Evolutionary conservation across 202 grass and related monocot genomes (phyloP).

Genomic region (Elaeis oleifera): DNA sequence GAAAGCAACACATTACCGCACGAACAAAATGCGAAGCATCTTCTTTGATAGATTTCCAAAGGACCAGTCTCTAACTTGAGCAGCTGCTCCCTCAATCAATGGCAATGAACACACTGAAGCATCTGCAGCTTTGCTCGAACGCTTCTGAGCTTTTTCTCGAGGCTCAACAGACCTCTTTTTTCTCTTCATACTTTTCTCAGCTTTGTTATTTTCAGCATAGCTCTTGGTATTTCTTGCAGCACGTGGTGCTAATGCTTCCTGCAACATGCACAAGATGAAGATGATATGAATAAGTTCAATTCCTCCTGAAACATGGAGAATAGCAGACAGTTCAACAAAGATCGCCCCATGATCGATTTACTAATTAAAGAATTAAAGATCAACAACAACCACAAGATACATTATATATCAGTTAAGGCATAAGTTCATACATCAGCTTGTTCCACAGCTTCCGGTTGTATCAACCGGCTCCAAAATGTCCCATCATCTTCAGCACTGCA

Average conservation of each 20-base stretch:
- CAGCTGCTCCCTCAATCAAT: slow-evolving; percentile 74
- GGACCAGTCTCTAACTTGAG: slow-evolving; percentile 90
- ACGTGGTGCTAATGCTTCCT: slow-evolving; percentile 94
- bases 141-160: slow-evolving; percentile 66
- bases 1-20: slow-evolving; percentile 45
- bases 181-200: slow-evolving; percentile 50
- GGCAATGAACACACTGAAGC: slow-evolving; percentile 41
- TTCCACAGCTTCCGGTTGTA: slow-evolving; percentile 83
- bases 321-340: background rate
- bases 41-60: slow-evolving; percentile 76
- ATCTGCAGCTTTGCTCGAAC: slow-evolving; percentile 69
- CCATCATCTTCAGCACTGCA: slow-evolving; percentile 87
- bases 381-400: background rate
- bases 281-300: background rate
- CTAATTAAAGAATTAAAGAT: slow-evolving; percentile 1
- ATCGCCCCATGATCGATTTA: no score
- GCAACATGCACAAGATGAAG: slow-evolving; percentile 2
- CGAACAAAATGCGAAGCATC: slow-evolving; percentile 90
- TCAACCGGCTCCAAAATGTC: slow-evolving; percentile 96
- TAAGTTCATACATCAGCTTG: slow-evolving; percentile 57
- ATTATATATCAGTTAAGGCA: background rate
- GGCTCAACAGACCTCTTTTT: slow-evolving; percentile 56
- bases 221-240: slow-evolving; percentile 89
- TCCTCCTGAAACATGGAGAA: slow-evolving; percentile 11
- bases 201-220: slow-evolving; percentile 76